Percentiles rank a stretch among this genome's conserved stretches.
phyloP scores from a whole-genome alignment of 2,329 filamentous ascomycete species.

The Aureobasidium sp. region DNA sequence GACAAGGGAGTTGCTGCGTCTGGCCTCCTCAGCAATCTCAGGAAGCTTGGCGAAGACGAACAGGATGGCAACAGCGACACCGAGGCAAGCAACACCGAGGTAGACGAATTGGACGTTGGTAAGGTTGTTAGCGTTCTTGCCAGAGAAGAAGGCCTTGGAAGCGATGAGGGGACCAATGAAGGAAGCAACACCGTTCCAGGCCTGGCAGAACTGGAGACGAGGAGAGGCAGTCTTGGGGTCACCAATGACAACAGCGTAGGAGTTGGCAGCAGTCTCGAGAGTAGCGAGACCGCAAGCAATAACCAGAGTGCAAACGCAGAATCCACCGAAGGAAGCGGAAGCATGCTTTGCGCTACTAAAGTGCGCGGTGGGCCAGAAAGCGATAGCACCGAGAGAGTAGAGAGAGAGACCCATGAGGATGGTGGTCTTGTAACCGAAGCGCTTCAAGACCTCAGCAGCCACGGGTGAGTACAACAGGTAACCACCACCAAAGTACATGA shows the following conservation, averaged over 20 bases:
- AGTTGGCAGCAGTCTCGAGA: constrained; percentile 32
- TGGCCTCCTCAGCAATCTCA: constrained; percentile 23
- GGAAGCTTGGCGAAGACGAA: constrained; percentile 32
- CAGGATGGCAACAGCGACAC: constrained; percentile 26
- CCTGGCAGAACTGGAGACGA: constrained; percentile 32
- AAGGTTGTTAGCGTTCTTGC: constrained; percentile 23
- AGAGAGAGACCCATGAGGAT: constrained; percentile 33
- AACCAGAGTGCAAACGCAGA: constrained; percentile 30
- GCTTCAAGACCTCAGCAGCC: constrained; percentile 35
- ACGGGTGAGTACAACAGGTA: constrained; percentile 35
- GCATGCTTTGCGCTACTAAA: constrained; percentile 21
- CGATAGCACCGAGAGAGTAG: constrained; percentile 30
- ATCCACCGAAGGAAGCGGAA: constrained; percentile 28
- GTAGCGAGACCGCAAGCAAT: constrained; percentile 33
- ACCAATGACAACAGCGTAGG: constrained; percentile 32
- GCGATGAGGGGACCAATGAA: constrained; percentile 33
- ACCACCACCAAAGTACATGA: constrained; percentile 35
- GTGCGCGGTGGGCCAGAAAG: constrained; percentile 32
- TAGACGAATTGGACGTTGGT: constrained; percentile 33
- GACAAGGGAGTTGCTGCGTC: constrained; percentile 22
- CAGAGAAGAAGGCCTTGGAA: constrained; percentile 31
- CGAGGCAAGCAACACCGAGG: constrained; percentile 30
- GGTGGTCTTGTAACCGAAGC: constrained; percentile 37
- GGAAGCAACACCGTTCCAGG: constrained; percentile 31
- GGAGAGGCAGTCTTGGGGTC: constrained; percentile 27